Base-by-base conservation (phyloP, 1,284 basidiomycete species). In the Fomes fomentarius region DNA sequence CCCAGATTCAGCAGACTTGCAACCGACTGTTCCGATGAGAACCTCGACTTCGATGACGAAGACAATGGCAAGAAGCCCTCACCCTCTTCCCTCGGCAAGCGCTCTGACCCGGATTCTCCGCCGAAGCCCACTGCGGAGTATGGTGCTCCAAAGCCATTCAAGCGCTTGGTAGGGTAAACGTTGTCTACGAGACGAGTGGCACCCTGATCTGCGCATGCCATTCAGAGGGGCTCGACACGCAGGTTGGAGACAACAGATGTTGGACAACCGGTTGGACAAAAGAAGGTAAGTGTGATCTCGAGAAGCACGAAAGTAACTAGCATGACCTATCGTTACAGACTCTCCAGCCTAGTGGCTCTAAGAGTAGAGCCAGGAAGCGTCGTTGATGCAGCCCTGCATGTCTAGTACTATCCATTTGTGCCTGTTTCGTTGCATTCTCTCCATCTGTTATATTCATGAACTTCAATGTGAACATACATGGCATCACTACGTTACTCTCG, bases 1-100 rank as follows among this genome's bases (percentile, higher is more conserved):
- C 57, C 54, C 4, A 63, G 44, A 2, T 72, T 73, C 52, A 60
- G 64, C 14, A 60, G 61, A 41, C 63, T 71, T 6, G 66, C 63
- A 5, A 62, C 65, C 24, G 63, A 66, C 45, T 61, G 58, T 10
- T 68, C 68, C 8, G 69, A 72, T 51, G 70, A 70, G 17, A 69
- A 69, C 45, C 47, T 63, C n/a, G 65, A 66, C 28, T 67, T 70
- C 35, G 67, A 70, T 19, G 69, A 67, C 26, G 50, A 54, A 5
- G 33, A 25, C 11, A 19, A 43, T 19, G 11, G 42, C 8, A 47
- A 43, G 15, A 17, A 42, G 8, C 39, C 52, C 22, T 54, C 62
- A 4, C 50, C 60, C 10, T 51, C 58, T 10, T 52, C 53, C 22
- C 56, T 65, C n/a, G 60, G 66, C 9, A 67, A 69, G 53, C 55